Base-by-base conservation (phyloP, 2,329 filamentous ascomycete genomes). In the Ambrosiella beaveri region DNA sequence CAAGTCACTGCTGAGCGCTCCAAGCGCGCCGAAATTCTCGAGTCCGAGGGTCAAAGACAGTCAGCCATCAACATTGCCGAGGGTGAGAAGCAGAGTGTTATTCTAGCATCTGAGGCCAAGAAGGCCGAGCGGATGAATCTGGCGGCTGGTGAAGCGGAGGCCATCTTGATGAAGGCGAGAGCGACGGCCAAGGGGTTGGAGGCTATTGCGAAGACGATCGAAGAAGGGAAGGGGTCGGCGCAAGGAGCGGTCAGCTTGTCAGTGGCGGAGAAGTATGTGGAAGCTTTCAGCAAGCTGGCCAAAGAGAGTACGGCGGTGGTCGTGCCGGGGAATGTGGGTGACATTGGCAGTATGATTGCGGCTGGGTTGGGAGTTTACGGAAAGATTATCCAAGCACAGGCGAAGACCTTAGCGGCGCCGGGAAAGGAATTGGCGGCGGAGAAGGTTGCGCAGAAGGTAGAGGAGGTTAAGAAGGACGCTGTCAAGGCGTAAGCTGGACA, bases 51-150 rank as follows among this genome's bases (percentile, higher is more conserved):
- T 72, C 93, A 98, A 73, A 79, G 93, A 62, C 93, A 98, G 74
- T 91, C 85, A 66, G 93, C 93, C 44, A 98, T 98, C 79, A 98
- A 98, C 71, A 96, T 98, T 64, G 93, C 93, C 58, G 93, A 98
- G 75, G 93, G 93, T 70, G 82, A 85, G 71, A 98, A 98, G 75
- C 93, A 97, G 76, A 89, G 84, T 64, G 91, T 96, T 19, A 98
- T 98, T 65, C 77, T 98, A 27, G 93, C 93, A 0, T 96, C 89
- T 7, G 93, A 98, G 72, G 93, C 93, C 13, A 67, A 95, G 71
- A 82, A 84, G 64, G 81, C 87, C 13, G 91, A 98, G 74, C 81
- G 94, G 69, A 93, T 98, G 75, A 98, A 98, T 72, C 79, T 82
- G 68, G 93, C 93, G 8, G 80, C 78, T 66, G 93, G 93, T 79